Base-by-base conservation (phyloP, 1,284 basidiomycete genomes). In the Vanrija sp. region DNA sequence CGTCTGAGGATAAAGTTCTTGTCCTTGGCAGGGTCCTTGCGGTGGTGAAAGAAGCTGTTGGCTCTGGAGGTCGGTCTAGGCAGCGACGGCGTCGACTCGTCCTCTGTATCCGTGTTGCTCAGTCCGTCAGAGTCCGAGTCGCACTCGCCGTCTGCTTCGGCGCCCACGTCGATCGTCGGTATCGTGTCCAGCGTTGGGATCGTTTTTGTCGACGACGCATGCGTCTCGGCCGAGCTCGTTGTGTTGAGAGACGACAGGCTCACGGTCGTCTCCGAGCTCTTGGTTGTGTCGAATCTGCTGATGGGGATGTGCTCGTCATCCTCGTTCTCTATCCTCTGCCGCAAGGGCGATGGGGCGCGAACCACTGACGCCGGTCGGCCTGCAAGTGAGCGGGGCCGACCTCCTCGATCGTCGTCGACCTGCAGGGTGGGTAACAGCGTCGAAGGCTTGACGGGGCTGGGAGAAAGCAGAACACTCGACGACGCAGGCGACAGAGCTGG, bases 1-100 rank as follows among this genome's bases (percentile, higher is more conserved):
- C 88, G 82, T 2, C 89, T 84, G 71, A 88, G 81, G 49, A 95
- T 80, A 54, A 86, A 74, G 61, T 73, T 71, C 42, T 66, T 68
- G 52, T 63, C 65, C 49, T 72, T 21, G 15, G 25, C 28, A 0
- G 47, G 50, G 44, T 34, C 34, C 34, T 34, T 34, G 34, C 34
- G 34, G 10, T 14, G 4, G 6, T 55, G 55, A 50, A 57, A 54
- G 47, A 57, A 45, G 6, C 19, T 12, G 10, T 16, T 16, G 26
- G 47, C 25, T 15, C 26, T 3, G 12, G 21, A 23, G 1, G 42
- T 14, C 10, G 18, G 38, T 12, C 52, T 45, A 7, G 47, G 25
- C 16, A 58, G 55, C 0, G 46, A 52, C 9, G 59, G 49, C 16
- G 54, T 49, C 16, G 62, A 58, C 34, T 70, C 66, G 46, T 75